phyloP scores from a whole-genome alignment of 768 basidiomycete species.

The Tulasnella sp. region DNA sequence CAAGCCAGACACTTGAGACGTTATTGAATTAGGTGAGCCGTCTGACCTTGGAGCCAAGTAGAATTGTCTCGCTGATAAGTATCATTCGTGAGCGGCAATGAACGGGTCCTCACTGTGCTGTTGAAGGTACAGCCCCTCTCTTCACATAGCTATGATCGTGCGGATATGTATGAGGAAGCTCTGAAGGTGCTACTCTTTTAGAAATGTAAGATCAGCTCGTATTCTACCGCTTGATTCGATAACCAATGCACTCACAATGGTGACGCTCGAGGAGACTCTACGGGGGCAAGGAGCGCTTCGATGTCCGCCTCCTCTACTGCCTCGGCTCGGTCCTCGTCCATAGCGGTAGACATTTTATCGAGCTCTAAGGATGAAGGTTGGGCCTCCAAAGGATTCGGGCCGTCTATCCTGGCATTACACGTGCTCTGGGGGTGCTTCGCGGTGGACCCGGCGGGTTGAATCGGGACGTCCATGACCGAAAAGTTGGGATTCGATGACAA shows the following conservation, averaged over 20 bases:
- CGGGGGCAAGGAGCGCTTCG: background rate
- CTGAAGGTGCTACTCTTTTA: background rate
- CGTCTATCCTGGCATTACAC: no score
- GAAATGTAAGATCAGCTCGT: background rate
- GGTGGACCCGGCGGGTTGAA: no score
- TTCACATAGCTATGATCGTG: background rate
- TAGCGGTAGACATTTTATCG: background rate
- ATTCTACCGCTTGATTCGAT: background rate
- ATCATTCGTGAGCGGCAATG: background rate
- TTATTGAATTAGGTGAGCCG: background rate
- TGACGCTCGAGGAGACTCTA: background rate
- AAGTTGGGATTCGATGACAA: no score
- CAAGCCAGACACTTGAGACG: background rate
- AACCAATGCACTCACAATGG: background rate
- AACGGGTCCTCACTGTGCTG: background rate
- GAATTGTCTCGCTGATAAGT: background rate
- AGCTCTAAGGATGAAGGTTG: no score
- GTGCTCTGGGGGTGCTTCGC: no score
- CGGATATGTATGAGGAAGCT: background rate
- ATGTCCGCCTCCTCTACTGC: background rate
- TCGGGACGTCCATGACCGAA: no score
- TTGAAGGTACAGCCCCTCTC: background rate
- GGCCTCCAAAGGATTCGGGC: no score
- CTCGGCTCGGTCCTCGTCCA: background rate
- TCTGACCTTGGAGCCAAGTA: background rate